Base-by-base conservation (phyloP, 129 eudicot species). In the Escallonia herrerae region DNA sequence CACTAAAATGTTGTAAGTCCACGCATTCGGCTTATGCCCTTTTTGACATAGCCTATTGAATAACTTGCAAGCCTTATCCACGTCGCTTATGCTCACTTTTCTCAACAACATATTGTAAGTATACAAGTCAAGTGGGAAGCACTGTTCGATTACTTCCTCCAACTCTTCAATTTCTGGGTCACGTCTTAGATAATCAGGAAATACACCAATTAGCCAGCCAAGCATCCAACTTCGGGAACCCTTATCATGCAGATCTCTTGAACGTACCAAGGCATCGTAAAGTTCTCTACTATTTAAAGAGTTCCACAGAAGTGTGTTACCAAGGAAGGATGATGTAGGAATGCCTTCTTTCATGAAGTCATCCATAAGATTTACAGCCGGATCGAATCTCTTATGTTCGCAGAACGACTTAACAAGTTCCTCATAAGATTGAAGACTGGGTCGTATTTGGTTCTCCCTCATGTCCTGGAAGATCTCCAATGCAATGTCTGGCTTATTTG, bases 41-140 rank as follows among this genome's bases (percentile, higher is more conserved):
- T 73, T 88, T 48, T 62, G 72, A 47, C 76, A 39, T 55, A 91
- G 15, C 72, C 66, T 68, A n/a, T 73, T 47, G 53, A 87, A 79
- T 63, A 72, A 69, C 60, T 72, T 47, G 62, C 63, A 61, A 62
- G 98, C 98, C 65, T 59, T 66, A 67, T 88, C 83, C 45, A 83
- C 73, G 44, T 74, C 66, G n/a, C 61, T 65, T 46, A 50, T 62
- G 62, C 82, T 68, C 63, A 81, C 9, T 74, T 75, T 88, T 81
- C 85, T 79, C 60, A 91, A 53, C 52, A 88, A 59, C 84, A 91
- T 71, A 74, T 91, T 88, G 64, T 80, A 75, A n/a, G 91, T 72
- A 65, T 40, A 91, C 12, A 69, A 8, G 65, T 83, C 84, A 11
- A 79, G 79, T 7, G 76, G 84, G 57, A 85, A 91, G 66, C 86